Conservation (phyloP, 495 filamentous ascomycete genomes). For the Hypoxylon subgilvum region DNA sequence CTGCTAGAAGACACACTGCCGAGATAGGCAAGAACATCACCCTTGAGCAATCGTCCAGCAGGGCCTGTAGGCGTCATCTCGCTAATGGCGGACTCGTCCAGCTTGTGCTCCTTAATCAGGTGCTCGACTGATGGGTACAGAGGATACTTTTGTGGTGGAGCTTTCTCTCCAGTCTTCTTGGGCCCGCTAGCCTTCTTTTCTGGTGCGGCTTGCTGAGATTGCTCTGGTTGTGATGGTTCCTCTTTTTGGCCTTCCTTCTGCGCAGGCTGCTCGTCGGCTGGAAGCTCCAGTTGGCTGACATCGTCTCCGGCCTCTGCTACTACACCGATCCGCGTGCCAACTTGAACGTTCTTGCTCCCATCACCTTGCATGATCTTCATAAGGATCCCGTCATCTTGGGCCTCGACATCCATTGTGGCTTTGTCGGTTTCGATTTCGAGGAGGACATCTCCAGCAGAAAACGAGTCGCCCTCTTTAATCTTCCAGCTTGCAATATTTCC, state of each 20-base stretch:
- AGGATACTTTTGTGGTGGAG: slow-evolving; percentile 67
- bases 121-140: slow-evolving; percentile 85
- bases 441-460: slow-evolving; percentile 77
- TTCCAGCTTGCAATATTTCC: slow-evolving; percentile 80
- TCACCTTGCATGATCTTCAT: slow-evolving; percentile 77
- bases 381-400: slow-evolving; percentile 79
- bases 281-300: slow-evolving; percentile 69
- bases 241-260: slow-evolving; percentile 48
- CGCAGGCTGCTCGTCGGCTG: slow-evolving; percentile 59
- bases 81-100: slow-evolving; percentile 72
- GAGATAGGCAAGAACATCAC: slow-evolving; percentile 90
- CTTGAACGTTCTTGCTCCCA: slow-evolving; percentile 71
- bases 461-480: slow-evolving; percentile 78
- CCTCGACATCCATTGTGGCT: slow-evolving; percentile 89
- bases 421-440: slow-evolving; percentile 90
- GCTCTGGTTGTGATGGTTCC: slow-evolving; percentile 36
- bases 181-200: slow-evolving; percentile 21
- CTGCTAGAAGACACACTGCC: slow-evolving; percentile 73
- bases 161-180: slow-evolving; percentile 35
- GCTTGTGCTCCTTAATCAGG: slow-evolving; percentile 75
- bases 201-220: slow-evolving; percentile 27
- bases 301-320: slow-evolving; percentile 78
- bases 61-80: slow-evolving; percentile 88
- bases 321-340: slow-evolving; percentile 77
- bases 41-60: slow-evolving; percentile 88